Evolutionary conservation across 2,329 filamentous ascomycete species (phyloP).

Genomic region (Hymenotorrendiella dingleyae): DNA sequence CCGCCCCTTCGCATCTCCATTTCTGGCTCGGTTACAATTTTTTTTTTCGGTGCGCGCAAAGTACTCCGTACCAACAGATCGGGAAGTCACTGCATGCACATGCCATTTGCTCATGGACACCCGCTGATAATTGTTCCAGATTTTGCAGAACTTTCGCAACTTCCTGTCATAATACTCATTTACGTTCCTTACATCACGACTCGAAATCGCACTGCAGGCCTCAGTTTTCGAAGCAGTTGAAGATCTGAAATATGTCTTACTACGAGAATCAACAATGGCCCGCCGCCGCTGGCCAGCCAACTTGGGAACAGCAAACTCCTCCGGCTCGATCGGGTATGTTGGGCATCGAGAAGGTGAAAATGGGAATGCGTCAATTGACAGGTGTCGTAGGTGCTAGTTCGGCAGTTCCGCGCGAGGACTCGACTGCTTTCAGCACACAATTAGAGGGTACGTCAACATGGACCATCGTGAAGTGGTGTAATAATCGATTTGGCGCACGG

Average conservation of each 20-base stretch:
- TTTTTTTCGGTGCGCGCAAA: conserved; percentile 12
- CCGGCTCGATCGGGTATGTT: conserved; percentile 65
- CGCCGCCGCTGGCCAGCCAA: conserved; percentile 49
- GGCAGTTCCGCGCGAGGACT: conserved; percentile 67
- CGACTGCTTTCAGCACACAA: conserved; percentile 75
- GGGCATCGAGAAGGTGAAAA: neutral
- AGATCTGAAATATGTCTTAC: conserved; percentile 51
- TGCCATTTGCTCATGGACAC: neutral
- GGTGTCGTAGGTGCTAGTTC: conserved; percentile 62
- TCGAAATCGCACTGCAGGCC: conserved; percentile 27
- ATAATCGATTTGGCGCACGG: conserved; percentile 5
- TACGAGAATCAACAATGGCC: conserved; percentile 64
- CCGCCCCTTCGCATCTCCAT: conserved; percentile 11
- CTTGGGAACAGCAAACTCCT: conserved; percentile 68
- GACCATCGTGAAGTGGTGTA: conserved; percentile 2
- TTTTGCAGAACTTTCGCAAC: conserved; percentile 19
- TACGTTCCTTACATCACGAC: conserved; percentile 27
- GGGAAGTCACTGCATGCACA: neutral
- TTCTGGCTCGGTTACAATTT: conserved; percentile 20
- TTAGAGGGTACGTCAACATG: conserved; percentile 69
- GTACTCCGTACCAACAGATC: neutral
- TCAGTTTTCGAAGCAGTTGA: conserved; percentile 30
- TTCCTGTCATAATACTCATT: conserved; percentile 26
- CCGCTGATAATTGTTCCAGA: neutral
- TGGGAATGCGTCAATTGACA: conserved; percentile 21